Evolutionary conservation across 768 basidiomycete species (phyloP).

Genomic region (Suillus occidentalis): DNA sequence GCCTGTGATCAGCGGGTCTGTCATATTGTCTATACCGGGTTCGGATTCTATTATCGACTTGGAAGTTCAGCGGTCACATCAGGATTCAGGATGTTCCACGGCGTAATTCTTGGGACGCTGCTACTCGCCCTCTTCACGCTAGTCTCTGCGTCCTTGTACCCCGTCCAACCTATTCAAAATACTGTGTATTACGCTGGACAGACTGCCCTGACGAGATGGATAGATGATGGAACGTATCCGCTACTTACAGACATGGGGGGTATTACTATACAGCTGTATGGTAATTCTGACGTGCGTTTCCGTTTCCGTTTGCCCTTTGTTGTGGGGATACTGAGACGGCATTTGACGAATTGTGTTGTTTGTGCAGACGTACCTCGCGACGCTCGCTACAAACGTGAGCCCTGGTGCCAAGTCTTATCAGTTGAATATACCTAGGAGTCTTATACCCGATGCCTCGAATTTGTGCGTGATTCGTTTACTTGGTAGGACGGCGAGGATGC

Average conservation of each 20-base stretch:
- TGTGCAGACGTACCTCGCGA: constrained; percentile 40
- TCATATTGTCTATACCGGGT: constrained; percentile 4
- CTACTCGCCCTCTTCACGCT: constrained; percentile 12
- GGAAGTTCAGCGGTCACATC: background rate
- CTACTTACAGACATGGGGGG: constrained; percentile 40
- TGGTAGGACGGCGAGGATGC: no score
- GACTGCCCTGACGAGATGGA: constrained; percentile 46
- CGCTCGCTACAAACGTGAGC: constrained; percentile 46
- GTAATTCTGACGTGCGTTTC: constrained; percentile 44
- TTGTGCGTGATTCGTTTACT: constrained; percentile 27
- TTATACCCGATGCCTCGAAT: constrained; percentile 24
- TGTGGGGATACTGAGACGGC: background rate
- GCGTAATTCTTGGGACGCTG: constrained; percentile 4
- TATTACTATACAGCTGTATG: constrained; percentile 48
- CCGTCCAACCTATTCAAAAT: constrained; percentile 47
- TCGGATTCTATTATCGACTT: background rate
- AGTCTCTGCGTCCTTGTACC: constrained; percentile 43
- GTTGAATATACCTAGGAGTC: constrained; percentile 32
- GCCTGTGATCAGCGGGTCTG: constrained; percentile 29
- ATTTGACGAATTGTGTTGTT: background rate
- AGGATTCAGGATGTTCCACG: background rate
- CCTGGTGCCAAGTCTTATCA: constrained; percentile 26
- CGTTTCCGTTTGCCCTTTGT: no score
- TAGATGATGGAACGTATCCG: constrained; percentile 45
- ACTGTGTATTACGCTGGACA: constrained; percentile 48